phyloP scores from a whole-genome alignment of 2,329 filamentous ascomycete genomes.

The Fusarium duplospermum region DNA sequence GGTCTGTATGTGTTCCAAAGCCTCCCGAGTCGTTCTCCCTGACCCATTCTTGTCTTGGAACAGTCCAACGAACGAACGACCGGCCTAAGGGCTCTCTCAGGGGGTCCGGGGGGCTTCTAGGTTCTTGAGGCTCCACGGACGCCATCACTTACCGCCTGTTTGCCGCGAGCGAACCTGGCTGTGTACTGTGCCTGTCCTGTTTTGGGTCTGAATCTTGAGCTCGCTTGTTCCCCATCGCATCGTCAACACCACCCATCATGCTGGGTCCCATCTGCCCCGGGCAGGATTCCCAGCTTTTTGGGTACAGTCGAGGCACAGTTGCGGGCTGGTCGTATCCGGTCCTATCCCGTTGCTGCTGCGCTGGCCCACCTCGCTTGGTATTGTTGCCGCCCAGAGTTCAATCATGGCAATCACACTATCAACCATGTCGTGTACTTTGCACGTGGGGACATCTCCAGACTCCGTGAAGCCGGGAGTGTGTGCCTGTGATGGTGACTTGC shows the following conservation, averaged over 20 bases:
- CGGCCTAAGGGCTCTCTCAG: neutral
- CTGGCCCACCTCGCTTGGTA: neutral
- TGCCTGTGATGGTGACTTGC: conserved; percentile 10
- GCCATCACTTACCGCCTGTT: conserved; percentile 3
- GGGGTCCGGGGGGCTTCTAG: neutral
- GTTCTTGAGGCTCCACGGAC: conserved; percentile 5
- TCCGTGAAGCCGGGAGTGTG: conserved; percentile 1
- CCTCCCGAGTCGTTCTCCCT: conserved; percentile 6
- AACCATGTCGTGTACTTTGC: neutral
- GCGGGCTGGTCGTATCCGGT: neutral
- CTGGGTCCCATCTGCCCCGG: neutral
- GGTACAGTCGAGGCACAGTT: neutral
- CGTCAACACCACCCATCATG: neutral
- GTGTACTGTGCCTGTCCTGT: neutral
- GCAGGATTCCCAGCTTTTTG: neutral
- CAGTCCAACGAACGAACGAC: conserved; percentile 2
- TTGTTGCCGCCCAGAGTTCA: neutral
- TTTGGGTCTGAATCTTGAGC: conserved; percentile 9
- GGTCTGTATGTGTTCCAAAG: conserved; percentile 6
- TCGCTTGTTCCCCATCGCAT: conserved; percentile 2
- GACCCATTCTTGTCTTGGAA: neutral
- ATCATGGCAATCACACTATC: neutral
- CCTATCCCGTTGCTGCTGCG: neutral
- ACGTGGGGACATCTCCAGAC: conserved; percentile 6
- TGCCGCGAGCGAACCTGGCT: neutral